Conservation (phyloP, 2,329 filamentous ascomycete genomes). For the Aspergillus sp. region DNA sequence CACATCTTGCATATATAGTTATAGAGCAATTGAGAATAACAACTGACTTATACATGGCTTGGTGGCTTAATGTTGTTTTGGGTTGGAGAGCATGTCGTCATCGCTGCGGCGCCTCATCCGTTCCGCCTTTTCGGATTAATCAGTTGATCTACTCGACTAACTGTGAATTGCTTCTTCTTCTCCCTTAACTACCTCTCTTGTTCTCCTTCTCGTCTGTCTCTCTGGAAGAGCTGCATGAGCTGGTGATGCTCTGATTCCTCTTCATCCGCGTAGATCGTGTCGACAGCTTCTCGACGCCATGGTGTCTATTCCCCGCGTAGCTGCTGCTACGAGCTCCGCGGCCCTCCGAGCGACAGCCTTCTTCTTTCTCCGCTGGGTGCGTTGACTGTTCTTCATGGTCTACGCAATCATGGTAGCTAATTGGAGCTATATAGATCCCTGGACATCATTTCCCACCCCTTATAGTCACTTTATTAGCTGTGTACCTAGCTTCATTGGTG, state of each 20-base stretch:
- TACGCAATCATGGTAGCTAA: background rate
- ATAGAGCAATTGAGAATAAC: too few species aligned
- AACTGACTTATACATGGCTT: too few species aligned
- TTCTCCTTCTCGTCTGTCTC: background rate
- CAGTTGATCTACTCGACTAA: too few species aligned
- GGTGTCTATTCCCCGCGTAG: slow-evolving; percentile 34
- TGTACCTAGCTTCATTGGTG: slow-evolving; percentile 48
- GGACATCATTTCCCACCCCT: slow-evolving; percentile 39
- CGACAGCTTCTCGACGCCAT: slow-evolving; percentile 24
- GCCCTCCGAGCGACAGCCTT: slow-evolving; percentile 40
- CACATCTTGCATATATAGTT: too few species aligned
- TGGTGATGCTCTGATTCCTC: background rate
- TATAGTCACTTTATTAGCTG: slow-evolving; percentile 44
- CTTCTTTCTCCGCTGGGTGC: slow-evolving; percentile 49
- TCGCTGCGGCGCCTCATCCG: background rate
- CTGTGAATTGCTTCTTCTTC: background rate
- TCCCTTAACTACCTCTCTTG: background rate
- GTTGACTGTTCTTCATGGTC: background rate
- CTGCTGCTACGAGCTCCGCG: slow-evolving; percentile 39
- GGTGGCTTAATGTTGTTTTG: background rate
- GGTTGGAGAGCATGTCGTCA: slow-evolving; percentile 2
- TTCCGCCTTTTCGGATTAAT: background rate
- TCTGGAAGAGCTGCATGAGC: slow-evolving; percentile 4
- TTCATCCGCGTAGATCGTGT: background rate
- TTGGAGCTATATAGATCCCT: slow-evolving; percentile 35